Conservation (phyloP, 2,329 filamentous ascomycete species). For the Hymenoscyphus infarciens region DNA sequence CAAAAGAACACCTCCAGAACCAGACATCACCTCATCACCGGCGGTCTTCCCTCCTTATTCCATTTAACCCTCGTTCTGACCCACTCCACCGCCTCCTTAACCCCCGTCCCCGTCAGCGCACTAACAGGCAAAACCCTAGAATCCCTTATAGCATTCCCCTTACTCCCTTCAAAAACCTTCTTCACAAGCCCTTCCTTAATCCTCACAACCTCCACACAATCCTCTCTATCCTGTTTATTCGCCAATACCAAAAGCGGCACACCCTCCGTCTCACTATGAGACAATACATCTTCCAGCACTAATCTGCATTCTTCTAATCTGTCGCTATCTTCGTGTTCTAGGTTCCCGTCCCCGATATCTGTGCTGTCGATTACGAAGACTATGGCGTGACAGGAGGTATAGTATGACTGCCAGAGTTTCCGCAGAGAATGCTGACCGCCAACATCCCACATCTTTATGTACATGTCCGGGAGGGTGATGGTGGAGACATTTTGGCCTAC, state of each 20-base stretch:
- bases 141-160: constrained; percentile 80
- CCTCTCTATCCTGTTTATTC: constrained; percentile 97
- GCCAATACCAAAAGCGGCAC: constrained; percentile 89
- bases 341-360: constrained; percentile 75
- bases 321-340: constrained; percentile 43
- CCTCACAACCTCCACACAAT: constrained; percentile 93
- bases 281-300: constrained; percentile 85
- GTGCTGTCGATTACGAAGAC: constrained; percentile 97
- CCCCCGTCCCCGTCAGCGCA: constrained; percentile 82
- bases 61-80: constrained; percentile 86
- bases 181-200: constrained; percentile 97
- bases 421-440: constrained; percentile 88
- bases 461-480: constrained; percentile 87
- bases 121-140: constrained; percentile 87
- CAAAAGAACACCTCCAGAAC: neutral
- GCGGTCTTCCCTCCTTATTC: constrained; percentile 91
- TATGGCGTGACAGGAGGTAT: constrained; percentile 89
- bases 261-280: constrained; percentile 82
- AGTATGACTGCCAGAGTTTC: constrained; percentile 94
- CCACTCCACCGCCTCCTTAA: constrained; percentile 97
- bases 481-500: constrained; percentile 96
- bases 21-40: constrained; percentile 73
- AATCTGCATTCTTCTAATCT: constrained; percentile 83
- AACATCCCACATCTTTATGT: constrained; percentile 98
- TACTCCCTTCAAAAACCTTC: constrained; percentile 92